Conservation (phyloP, 768 basidiomycete genomes). For the Russula compacta region DNA sequence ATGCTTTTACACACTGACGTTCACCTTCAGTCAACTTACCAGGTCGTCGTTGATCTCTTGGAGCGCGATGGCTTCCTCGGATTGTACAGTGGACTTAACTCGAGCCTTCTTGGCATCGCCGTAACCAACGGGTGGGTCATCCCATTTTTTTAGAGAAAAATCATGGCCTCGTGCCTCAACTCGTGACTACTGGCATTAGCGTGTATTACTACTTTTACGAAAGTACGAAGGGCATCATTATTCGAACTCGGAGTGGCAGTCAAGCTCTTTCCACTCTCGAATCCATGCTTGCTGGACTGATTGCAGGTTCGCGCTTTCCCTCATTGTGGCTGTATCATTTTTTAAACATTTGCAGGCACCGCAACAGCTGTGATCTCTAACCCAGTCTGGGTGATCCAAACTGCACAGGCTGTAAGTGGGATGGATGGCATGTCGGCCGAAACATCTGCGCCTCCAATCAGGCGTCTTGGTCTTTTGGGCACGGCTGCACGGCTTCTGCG, state of each 20-base stretch:
- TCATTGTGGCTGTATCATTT: background rate
- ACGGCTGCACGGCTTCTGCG: conserved; percentile 61
- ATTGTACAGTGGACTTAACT: conserved; percentile 79
- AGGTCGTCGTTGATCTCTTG: conserved; percentile 65
- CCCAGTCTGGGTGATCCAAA: conserved; percentile 96
- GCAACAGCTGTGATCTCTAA: conserved; percentile 86
- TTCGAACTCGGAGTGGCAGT: conserved; percentile 44
- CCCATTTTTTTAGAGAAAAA: background rate
- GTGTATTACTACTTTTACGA: conserved; percentile 94
- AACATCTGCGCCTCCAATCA: conserved; percentile 27
- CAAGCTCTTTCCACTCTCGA: conserved; percentile 79
- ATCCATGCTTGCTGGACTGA: conserved; percentile 78
- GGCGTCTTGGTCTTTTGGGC: conserved; percentile 53
- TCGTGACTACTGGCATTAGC: conserved; percentile 30
- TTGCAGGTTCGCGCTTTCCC: conserved; percentile 53
- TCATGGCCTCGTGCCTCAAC: background rate
- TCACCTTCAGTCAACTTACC: conserved; percentile 44
- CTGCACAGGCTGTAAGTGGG: conserved; percentile 70
- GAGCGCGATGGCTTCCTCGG: conserved; percentile 78
- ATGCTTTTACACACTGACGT: background rate
- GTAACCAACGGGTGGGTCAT: conserved; percentile 76
- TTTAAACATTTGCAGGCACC: conserved; percentile 46
- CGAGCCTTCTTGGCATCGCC: conserved; percentile 83
- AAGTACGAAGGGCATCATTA: conserved; percentile 47
- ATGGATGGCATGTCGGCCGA: conserved; percentile 26